These are phyloP conservation scores for Phaeophleospora eucalypticola DNA, from an alignment of 2,329 filamentous ascomycete species.

Conservation along the genomic window DNA sequence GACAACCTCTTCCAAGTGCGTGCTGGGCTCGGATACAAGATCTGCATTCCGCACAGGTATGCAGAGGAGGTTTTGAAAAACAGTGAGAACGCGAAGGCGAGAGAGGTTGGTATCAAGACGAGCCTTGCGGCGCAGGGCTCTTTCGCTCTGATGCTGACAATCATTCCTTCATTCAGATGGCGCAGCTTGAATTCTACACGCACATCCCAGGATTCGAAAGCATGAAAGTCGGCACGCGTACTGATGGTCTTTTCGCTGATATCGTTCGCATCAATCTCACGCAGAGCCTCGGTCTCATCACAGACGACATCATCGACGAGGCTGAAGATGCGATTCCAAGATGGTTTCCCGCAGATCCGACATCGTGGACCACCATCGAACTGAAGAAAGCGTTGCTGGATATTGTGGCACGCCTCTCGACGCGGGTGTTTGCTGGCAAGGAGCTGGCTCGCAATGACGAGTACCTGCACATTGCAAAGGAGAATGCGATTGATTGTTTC, in stretches of 20 bases:
- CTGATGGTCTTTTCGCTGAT: background rate
- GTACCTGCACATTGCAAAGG: conserved; percentile 37
- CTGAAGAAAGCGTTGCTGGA: conserved; percentile 27
- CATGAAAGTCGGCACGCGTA: background rate
- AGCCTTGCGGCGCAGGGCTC: too few relatives aligned
- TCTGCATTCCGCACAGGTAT: too few relatives aligned
- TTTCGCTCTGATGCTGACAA: too few relatives aligned
- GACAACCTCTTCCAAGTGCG: too few relatives aligned
- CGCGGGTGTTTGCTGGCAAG: conserved; percentile 40
- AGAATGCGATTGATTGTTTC: conserved; percentile 37
- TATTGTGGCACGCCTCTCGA: conserved; percentile 38
- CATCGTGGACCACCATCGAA: conserved; percentile 13
- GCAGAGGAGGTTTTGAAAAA: too few relatives aligned
- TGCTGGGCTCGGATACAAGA: too few relatives aligned
- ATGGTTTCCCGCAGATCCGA: background rate
- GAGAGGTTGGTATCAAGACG: too few relatives aligned
- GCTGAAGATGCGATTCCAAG: conserved; percentile 11
- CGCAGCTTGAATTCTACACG: background rate
- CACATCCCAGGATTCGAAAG: background rate
- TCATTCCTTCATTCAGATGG: too few relatives aligned
- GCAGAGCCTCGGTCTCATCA: conserved; percentile 23
- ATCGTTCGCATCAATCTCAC: conserved; percentile 19
- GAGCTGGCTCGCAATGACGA: conserved; percentile 35
- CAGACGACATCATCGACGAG: conserved; percentile 25
- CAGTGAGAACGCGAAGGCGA: too few relatives aligned